These are phyloP conservation scores for Leucocoprinus birnbaumii DNA, from an alignment of 768 basidiomycete genomes.

Conservation along the genomic window DNA sequence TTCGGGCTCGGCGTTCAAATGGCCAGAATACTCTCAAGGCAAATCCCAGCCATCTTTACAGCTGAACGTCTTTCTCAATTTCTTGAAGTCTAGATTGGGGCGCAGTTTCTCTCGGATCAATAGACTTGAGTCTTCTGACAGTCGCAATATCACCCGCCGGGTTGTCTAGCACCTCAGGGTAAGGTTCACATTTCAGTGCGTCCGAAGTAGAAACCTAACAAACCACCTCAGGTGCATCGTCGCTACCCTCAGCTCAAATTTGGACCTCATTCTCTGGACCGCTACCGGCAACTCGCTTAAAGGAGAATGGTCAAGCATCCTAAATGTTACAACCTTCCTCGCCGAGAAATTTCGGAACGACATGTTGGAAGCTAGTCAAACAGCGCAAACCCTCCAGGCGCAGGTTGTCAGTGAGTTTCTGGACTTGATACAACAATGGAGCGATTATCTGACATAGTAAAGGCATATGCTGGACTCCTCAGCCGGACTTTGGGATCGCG, in stretches of 20 bases:
- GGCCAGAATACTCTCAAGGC: slow-evolving; percentile 54
- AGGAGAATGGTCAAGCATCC: slow-evolving; percentile 72
- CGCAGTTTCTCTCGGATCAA: slow-evolving; percentile 63
- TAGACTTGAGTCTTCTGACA: slow-evolving; percentile 60
- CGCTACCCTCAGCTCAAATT: slow-evolving; percentile 68
- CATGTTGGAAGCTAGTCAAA: slow-evolving; percentile 18
- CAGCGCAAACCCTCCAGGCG: slow-evolving; percentile 38
- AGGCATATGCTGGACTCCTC: slow-evolving; percentile 73
- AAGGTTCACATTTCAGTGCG: too few species aligned
- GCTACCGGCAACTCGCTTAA: slow-evolving; percentile 65
- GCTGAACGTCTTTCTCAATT: neutral
- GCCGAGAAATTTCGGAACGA: slow-evolving; percentile 25
- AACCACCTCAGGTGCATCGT: slow-evolving; percentile 54
- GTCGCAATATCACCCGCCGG: slow-evolving; percentile 69
- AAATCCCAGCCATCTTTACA: neutral
- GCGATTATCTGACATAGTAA: too few species aligned
- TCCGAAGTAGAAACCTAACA: neutral
- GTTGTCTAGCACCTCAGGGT: slow-evolving; percentile 61
- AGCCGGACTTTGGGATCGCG: slow-evolving; percentile 50
- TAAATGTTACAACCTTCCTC: slow-evolving; percentile 53
- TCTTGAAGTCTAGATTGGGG: slow-evolving; percentile 54
- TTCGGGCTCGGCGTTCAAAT: slow-evolving; percentile 34
- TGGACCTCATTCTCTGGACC: slow-evolving; percentile 71
- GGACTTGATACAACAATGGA: too few species aligned
- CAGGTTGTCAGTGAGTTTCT: slow-evolving; percentile 59